These are phyloP conservation scores for Populus alba DNA, from an alignment of 345 rosid genomes.

Conservation along the genomic window DNA sequence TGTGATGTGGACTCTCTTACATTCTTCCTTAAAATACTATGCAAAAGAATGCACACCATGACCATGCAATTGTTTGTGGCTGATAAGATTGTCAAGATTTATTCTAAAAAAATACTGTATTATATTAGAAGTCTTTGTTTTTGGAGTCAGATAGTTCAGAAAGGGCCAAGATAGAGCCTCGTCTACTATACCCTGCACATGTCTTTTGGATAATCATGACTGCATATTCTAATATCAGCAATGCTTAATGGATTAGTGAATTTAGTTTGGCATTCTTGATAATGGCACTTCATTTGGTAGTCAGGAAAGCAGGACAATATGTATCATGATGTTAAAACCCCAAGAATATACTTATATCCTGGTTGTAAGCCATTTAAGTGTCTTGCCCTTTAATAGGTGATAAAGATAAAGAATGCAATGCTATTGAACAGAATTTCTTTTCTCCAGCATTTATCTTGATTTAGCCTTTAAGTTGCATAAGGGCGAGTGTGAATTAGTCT, in stretches of 20 bases:
- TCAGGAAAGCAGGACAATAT: background rate
- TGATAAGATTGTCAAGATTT: background rate
- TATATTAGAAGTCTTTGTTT: background rate
- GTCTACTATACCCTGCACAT: background rate
- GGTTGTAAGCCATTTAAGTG: background rate
- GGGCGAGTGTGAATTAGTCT: too few species aligned
- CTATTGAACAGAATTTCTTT: background rate
- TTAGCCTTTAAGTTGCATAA: background rate
- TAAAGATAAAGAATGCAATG: background rate
- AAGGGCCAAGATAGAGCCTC: background rate
- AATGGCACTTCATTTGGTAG: background rate
- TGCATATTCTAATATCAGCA: background rate
- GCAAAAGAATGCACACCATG: background rate
- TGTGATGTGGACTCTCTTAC: background rate
- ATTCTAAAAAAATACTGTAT: too few species aligned
- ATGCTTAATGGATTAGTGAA: background rate
- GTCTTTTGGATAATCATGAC: background rate
- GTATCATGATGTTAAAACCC: background rate
- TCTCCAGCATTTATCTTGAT: background rate
- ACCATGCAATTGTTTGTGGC: background rate
- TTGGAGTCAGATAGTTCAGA: background rate
- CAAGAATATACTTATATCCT: background rate
- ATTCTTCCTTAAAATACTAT: background rate
- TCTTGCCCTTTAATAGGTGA: background rate
- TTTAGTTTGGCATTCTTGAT: background rate